phyloP scores from a whole-genome alignment of 1,139 yeast genomes.

The Hyphopichia buzzinii region DNA sequence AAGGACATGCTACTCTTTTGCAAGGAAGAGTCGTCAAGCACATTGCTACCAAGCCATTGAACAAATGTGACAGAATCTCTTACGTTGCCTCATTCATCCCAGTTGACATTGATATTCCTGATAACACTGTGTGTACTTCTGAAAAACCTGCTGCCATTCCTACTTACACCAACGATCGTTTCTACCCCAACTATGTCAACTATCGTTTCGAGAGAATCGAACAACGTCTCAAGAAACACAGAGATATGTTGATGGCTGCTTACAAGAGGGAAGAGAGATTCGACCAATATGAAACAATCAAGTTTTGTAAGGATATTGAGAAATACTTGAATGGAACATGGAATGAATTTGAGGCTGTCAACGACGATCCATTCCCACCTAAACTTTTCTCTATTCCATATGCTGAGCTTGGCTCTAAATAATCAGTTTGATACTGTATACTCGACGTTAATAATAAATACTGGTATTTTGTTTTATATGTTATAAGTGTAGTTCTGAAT shows the following conservation, averaged over 20 bases:
- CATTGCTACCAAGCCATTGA: slow-evolving; percentile 25
- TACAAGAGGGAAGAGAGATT: slow-evolving; percentile 25
- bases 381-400: slow-evolving; percentile 17
- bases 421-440: no score
- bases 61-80: slow-evolving; percentile 29
- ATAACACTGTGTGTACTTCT: slow-evolving; percentile 38
- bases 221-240: slow-evolving; percentile 27
- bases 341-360: slow-evolving; percentile 41
- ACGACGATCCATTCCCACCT: slow-evolving; percentile 24
- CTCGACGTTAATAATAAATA: no score
- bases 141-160: slow-evolving; percentile 38
- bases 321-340: slow-evolving; percentile 34
- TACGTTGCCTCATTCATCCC: slow-evolving; percentile 46
- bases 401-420: slow-evolving; percentile 5
- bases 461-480: no score
- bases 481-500: no score
- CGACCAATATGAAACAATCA: slow-evolving; percentile 34
- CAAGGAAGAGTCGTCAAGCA: slow-evolving; percentile 38
- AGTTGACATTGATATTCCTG: slow-evolving; percentile 31
- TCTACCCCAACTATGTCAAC: slow-evolving; percentile 43
- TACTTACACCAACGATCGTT: slow-evolving; percentile 34
- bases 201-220: slow-evolving; percentile 36
- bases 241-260: slow-evolving; percentile 16
- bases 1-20: slow-evolving; percentile 40
- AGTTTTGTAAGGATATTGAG: slow-evolving; percentile 33